These are phyloP conservation scores for Veloboletus limbatus DNA, from an alignment of 1,284 basidiomycete species.

Conservation along the genomic window DNA sequence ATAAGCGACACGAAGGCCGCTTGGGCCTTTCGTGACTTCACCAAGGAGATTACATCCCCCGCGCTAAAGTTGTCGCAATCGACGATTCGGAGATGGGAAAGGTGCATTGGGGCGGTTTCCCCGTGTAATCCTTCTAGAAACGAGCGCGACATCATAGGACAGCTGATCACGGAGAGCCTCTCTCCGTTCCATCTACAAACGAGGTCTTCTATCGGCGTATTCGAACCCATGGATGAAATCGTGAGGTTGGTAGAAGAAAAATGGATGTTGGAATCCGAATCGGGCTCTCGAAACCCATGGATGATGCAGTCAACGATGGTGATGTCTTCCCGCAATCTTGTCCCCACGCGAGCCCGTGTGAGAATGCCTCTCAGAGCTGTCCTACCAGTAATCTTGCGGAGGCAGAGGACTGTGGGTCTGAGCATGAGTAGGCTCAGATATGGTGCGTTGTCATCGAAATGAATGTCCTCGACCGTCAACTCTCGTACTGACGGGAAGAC, in stretches of 20 bases:
- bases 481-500: conserved; percentile 3
- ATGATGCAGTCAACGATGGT: conserved; percentile 9
- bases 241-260: conserved; percentile 5
- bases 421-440: not conserved
- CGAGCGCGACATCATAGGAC: conserved; percentile 3
- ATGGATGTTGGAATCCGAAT: not conserved
- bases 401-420: not conserved
- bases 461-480: conserved; percentile 10
- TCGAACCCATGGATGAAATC: conserved; percentile 2
- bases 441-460: conserved; percentile 8
- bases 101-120: not conserved
- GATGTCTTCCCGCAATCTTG: not conserved
- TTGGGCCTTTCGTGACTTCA: conserved; percentile 6
- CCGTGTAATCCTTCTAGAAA: conserved; percentile 6
- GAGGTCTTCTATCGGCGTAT: conserved; percentile 9
- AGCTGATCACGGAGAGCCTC: conserved; percentile 8
- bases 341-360: not conserved
- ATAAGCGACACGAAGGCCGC: conserved; percentile 4
- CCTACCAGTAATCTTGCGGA: conserved; percentile 7
- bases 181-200: conserved; percentile 10
- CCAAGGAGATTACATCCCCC: conserved; percentile 6
- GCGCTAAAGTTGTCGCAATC: conserved; percentile 11
- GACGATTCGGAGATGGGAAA: conserved; percentile 5
- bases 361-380: conserved; percentile 9
- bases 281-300: not conserved